Conservation (phyloP, 1,139 yeast species). For the Suhomyces maxii region DNA sequence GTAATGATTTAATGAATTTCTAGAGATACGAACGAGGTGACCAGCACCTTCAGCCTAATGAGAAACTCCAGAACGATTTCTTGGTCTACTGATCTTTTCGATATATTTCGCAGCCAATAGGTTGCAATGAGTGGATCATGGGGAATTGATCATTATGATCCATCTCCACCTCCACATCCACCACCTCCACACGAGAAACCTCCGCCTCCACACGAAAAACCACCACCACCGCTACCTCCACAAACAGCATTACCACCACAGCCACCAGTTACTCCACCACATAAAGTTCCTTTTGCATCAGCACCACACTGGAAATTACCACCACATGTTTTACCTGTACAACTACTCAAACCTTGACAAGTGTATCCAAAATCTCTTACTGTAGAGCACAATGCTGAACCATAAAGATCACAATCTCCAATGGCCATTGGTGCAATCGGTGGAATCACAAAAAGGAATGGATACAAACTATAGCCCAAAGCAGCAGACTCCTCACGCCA, state of each 20-base stretch:
- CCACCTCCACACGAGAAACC: too few relatives aligned
- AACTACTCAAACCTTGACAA: conserved; percentile 12
- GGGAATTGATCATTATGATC: too few relatives aligned
- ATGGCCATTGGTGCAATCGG: conserved; percentile 11
- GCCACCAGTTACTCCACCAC: background rate
- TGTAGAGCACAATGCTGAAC: conserved; percentile 11
- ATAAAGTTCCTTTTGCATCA: background rate
- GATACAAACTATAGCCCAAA: conserved; percentile 5
- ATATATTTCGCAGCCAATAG: too few relatives aligned
- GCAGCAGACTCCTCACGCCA: conserved; percentile 5
- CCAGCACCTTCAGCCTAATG: too few relatives aligned
- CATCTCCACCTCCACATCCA: too few relatives aligned
- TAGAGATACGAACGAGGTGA: too few relatives aligned
- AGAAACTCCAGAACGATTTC: too few relatives aligned
- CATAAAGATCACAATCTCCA: conserved; percentile 9
- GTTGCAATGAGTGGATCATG: too few relatives aligned
- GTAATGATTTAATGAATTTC: too few relatives aligned
- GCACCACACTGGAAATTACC: background rate
- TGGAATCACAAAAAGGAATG: conserved; percentile 13
- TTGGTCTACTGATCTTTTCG: too few relatives aligned
- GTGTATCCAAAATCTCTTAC: conserved; percentile 13
- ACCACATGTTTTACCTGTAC: background rate
- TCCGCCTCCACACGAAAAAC: background rate
- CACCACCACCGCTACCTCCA: background rate
- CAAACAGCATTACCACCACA: background rate